These are phyloP conservation scores for Aureobasidium namibiae DNA, from an alignment of 2,329 filamentous ascomycete genomes.

Conservation along the genomic window DNA sequence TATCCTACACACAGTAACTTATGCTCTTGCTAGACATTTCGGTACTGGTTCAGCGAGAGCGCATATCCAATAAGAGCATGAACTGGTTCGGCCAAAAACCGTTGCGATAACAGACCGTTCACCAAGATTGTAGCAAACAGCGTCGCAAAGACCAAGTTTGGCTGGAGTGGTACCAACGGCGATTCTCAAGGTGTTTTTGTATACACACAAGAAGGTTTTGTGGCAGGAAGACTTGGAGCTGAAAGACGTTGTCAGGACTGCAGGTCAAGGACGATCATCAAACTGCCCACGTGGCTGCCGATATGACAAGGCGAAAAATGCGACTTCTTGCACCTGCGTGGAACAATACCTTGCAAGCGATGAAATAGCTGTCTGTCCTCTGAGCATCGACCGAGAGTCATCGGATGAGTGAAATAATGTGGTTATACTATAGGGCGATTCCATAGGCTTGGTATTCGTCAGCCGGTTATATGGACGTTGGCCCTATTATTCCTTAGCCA, in stretches of 20 bases:
- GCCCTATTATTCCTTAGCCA: not conserved
- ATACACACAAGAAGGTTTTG: not conserved
- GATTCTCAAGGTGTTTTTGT: not conserved
- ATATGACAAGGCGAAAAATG: not conserved
- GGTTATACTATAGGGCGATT: too few relatives aligned
- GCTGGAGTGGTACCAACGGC: not conserved
- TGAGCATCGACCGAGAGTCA: too few relatives aligned
- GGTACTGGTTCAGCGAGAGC: not conserved
- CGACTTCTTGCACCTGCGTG: not conserved
- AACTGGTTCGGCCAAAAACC: not conserved
- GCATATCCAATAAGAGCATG: not conserved
- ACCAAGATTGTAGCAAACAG: not conserved
- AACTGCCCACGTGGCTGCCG: not conserved
- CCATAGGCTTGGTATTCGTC: not conserved
- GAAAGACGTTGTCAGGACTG: conserved; percentile 1
- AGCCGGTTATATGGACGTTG: not conserved
- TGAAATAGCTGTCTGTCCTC: not conserved
- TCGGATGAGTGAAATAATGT: too few relatives aligned
- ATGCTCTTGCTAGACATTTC: not conserved
- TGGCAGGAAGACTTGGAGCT: not conserved
- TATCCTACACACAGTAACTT: not conserved
- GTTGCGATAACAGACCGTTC: not conserved
- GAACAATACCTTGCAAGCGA: not conserved
- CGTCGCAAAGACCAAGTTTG: not conserved
- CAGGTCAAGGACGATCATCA: not conserved